Percentiles rank a stretch among this genome's conserved stretches.
Conservation (phyloP, 805 yeast genomes). For the Candida mattraensis region DNA sequence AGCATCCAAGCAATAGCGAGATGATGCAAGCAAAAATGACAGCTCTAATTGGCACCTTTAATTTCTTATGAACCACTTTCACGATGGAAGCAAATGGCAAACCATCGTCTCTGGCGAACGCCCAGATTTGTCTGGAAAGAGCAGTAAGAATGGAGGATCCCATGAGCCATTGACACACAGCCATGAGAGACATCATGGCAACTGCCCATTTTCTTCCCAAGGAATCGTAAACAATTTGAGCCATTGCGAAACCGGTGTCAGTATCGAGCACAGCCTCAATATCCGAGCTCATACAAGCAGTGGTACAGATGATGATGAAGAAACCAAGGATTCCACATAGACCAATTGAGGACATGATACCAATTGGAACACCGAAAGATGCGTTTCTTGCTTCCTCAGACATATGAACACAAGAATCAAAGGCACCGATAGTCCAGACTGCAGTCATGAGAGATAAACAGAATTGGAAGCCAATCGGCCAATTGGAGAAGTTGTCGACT, state of each 20-base stretch:
- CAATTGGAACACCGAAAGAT: constrained; percentile 60
- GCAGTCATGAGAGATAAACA: constrained; percentile 54
- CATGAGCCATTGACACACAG: constrained; percentile 64
- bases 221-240: constrained; percentile 61
- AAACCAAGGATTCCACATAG: constrained; percentile 61
- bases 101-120: constrained; percentile 76
- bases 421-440: constrained; percentile 74
- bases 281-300: constrained; percentile 53
- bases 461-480: constrained; percentile 62
- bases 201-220: constrained; percentile 66
- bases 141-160: constrained; percentile 63
- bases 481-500: constrained; percentile 49
- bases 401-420: constrained; percentile 72
- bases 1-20: constrained; percentile 52
- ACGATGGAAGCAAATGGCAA: constrained; percentile 59
- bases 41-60: constrained; percentile 67
- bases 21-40: constrained; percentile 53
- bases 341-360: constrained; percentile 59
- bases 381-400: constrained; percentile 70
- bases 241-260: constrained; percentile 59
- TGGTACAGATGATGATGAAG: constrained; percentile 50
- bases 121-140: constrained; percentile 70
- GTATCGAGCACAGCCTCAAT: constrained; percentile 42
- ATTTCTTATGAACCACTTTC: constrained; percentile 53
- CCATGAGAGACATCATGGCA: constrained; percentile 58